Evolutionary conservation across 768 basidiomycete species (phyloP).

Genomic region (Scleroderma citrinum): DNA sequence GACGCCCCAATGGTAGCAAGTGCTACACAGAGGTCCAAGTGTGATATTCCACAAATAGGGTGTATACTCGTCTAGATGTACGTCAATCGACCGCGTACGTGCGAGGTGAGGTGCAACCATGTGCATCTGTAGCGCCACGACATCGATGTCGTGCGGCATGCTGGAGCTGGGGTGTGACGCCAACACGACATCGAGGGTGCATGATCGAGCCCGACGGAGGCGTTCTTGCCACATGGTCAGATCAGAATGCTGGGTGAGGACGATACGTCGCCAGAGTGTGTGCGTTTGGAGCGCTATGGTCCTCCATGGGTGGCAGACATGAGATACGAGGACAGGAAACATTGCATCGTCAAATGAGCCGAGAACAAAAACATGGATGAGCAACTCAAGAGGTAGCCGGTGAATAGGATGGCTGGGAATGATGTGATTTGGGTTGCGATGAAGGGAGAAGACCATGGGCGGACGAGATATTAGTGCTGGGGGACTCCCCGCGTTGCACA

Average conservation of each 20-base stretch:
- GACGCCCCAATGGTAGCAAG: too few species aligned
- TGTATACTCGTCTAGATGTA: conserved; percentile 48
- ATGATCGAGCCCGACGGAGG: conserved; percentile 52
- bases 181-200: conserved; percentile 56
- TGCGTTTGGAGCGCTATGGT: conserved; percentile 55
- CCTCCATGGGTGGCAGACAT: conserved; percentile 65
- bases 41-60: conserved; percentile 68
- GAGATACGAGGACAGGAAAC: conserved; percentile 59
- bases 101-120: conserved; percentile 41
- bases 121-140: conserved; percentile 59
- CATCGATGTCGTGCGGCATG: conserved; percentile 27
- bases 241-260: conserved; percentile 36
- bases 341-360: conserved; percentile 51
- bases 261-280: conserved; percentile 58
- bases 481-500: conserved; percentile 10
- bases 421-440: conserved; percentile 16
- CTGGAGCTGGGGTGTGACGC: conserved; percentile 29
- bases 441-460: conserved; percentile 23
- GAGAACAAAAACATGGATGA: conserved; percentile 57
- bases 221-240: conserved; percentile 59
- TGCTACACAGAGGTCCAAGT: conserved; percentile 45
- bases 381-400: conserved; percentile 55
- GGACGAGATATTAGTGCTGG: conserved; percentile 18
- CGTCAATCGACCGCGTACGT: conserved; percentile 58
- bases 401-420: conserved; percentile 46